phyloP scores from a whole-genome alignment of 768 basidiomycete species.

The Paxillus involutus region DNA sequence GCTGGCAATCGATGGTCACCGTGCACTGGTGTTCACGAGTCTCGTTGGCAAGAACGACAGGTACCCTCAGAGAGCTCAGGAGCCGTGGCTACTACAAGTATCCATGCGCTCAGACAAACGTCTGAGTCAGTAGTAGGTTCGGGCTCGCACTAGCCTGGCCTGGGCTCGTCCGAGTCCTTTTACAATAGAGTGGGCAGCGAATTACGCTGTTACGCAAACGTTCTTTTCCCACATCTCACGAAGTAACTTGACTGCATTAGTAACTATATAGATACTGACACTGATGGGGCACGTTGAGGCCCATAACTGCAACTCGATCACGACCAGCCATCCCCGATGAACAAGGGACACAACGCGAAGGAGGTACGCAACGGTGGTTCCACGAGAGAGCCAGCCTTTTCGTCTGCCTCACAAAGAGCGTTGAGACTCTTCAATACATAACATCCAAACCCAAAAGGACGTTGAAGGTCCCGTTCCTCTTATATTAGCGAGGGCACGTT shows the following conservation, averaged over 20 bases:
- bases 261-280: slow-evolving; percentile 2
- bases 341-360: slow-evolving; percentile 14
- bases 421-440: slow-evolving; percentile 53
- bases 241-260: background rate
- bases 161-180: too few species aligned
- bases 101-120: too few species aligned
- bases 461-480: slow-evolving; percentile 67
- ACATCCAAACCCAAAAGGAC: slow-evolving; percentile 47
- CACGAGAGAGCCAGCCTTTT: slow-evolving; percentile 6
- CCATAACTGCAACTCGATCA: slow-evolving; percentile 16
- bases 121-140: too few species aligned
- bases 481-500: slow-evolving; percentile 70
- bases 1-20: too few species aligned
- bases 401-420: slow-evolving; percentile 38
- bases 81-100: too few species aligned
- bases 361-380: slow-evolving; percentile 8
- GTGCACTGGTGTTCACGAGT: too few species aligned
- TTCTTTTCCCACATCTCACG: slow-evolving; percentile 1
- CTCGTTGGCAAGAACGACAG: too few species aligned
- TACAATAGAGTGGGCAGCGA: too few species aligned
- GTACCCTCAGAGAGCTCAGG: too few species aligned
- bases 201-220: too few species aligned
- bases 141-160: too few species aligned
- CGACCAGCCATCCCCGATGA: slow-evolving; percentile 11
- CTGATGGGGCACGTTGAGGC: slow-evolving; percentile 38